phyloP scores from a whole-genome alignment of 2,329 filamentous ascomycete species.

The Myotisia sp. region DNA sequence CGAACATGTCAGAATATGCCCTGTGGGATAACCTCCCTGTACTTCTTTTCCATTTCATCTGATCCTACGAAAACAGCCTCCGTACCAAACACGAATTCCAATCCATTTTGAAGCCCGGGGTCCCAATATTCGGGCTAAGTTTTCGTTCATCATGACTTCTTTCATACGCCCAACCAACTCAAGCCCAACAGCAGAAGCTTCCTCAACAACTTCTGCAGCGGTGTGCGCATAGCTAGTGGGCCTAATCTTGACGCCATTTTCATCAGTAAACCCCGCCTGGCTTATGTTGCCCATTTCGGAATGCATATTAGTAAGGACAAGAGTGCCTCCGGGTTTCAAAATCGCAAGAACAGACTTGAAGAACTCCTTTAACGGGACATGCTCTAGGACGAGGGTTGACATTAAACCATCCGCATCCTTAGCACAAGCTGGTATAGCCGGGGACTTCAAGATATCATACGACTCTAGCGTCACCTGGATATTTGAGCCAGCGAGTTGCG shows the following conservation, averaged over 20 bases:
- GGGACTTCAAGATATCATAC: slow-evolving; percentile 28
- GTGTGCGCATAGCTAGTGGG: slow-evolving; percentile 46
- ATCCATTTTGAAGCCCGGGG: slow-evolving; percentile 51
- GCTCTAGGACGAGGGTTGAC: slow-evolving; percentile 51
- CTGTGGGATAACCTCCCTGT: background rate
- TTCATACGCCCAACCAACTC: slow-evolving; percentile 28
- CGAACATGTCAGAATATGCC: too few species aligned
- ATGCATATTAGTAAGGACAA: slow-evolving; percentile 57
- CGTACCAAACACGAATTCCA: slow-evolving; percentile 41
- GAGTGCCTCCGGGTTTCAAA: slow-evolving; percentile 34
- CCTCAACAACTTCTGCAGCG: slow-evolving; percentile 36
- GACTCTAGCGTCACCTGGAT: slow-evolving; percentile 12
- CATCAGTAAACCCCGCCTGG: slow-evolving; percentile 49
- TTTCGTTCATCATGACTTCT: slow-evolving; percentile 36
- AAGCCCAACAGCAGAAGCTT: slow-evolving; percentile 34
- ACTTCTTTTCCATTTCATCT: background rate
- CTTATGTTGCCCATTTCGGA: slow-evolving; percentile 45
- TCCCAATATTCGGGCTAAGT: slow-evolving; percentile 46
- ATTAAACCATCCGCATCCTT: slow-evolving; percentile 35
- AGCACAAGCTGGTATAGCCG: slow-evolving; percentile 12
- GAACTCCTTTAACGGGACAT: slow-evolving; percentile 45
- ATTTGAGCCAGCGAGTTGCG: too few species aligned
- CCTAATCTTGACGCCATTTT: slow-evolving; percentile 42
- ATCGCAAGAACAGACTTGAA: slow-evolving; percentile 36
- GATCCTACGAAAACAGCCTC: slow-evolving; percentile 31